Evolutionary conservation across 495 filamentous ascomycete genomes (phyloP).

Genomic region (Penicillium pulvis): DNA sequence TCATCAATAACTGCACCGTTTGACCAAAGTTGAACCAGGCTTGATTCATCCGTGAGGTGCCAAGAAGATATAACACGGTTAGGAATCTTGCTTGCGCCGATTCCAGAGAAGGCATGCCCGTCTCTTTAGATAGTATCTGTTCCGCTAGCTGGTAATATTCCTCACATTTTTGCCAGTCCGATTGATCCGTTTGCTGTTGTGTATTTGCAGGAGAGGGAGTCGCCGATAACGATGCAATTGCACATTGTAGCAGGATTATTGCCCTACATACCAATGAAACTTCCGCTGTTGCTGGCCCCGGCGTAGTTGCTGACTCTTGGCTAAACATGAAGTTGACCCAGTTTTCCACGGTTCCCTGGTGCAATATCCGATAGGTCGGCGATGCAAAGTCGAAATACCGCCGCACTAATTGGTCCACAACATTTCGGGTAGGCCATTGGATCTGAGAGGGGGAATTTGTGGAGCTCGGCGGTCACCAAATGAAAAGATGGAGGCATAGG

Average conservation of each 20-base stretch:
- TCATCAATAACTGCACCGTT: conserved; percentile 33
- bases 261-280: conserved; percentile 9
- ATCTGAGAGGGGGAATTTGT: conserved; percentile 17
- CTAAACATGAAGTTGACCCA: conserved; percentile 19
- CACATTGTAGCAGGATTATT: conserved; percentile 26
- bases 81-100: conserved; percentile 33
- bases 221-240: conserved; percentile 26
- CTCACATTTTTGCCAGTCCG: conserved; percentile 24
- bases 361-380: conserved; percentile 33
- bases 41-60: conserved; percentile 30
- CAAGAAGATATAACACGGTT: conserved; percentile 30
- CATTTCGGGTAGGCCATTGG: conserved; percentile 23
- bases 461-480: conserved; percentile 27
- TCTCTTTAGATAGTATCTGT: conserved; percentile 20
- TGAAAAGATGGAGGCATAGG: conserved; percentile 25
- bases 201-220: conserved; percentile 10
- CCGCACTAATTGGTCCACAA: conserved; percentile 20
- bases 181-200: conserved; percentile 16
- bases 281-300: not conserved
- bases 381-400: conserved; percentile 39
- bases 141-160: conserved; percentile 29
- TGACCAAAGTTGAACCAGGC: conserved; percentile 36
- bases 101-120: conserved; percentile 20
- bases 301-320: not conserved
- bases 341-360: conserved; percentile 27